Evolutionary conservation across 2,329 filamentous ascomycete genomes (phyloP).

Genomic region (Cercospora sojina): DNA sequence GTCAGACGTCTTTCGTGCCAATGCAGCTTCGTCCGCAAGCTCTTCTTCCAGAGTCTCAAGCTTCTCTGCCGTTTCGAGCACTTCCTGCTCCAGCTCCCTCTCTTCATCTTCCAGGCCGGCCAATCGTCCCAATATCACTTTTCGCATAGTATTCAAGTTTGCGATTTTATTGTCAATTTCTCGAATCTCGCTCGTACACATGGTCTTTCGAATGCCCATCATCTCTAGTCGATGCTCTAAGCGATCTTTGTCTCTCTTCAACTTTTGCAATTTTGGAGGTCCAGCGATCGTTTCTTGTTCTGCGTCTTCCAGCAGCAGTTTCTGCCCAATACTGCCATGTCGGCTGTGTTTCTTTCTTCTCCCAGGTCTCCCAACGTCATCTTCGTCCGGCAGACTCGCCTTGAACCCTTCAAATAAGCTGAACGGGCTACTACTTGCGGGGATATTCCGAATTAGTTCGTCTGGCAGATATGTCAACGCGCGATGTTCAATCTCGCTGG

Average conservation of each 20-base stretch:
- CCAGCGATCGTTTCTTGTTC: constrained; percentile 59
- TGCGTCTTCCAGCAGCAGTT: constrained; percentile 61
- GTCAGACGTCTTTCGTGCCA: constrained; percentile 42
- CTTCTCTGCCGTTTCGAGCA: constrained; percentile 60
- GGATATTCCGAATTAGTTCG: constrained; percentile 84
- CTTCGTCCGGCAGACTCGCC: constrained; percentile 75
- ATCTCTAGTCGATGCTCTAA: constrained; percentile 87
- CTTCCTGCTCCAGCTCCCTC: constrained; percentile 81
- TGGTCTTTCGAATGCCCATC: constrained; percentile 89
- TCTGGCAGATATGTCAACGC: constrained; percentile 86
- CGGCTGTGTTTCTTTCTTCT: constrained; percentile 67
- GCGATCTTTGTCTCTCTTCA: constrained; percentile 76
- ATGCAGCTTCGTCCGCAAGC: constrained; percentile 51
- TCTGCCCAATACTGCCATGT: constrained; percentile 71
- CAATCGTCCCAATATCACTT: constrained; percentile 83
- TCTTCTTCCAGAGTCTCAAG: constrained; percentile 64
- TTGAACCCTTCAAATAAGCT: constrained; percentile 97
- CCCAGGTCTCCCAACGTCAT: constrained; percentile 36
- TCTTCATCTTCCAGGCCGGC: constrained; percentile 89
- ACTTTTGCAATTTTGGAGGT: constrained; percentile 66
- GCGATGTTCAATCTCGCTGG: constrained; percentile 88
- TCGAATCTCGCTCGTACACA: constrained; percentile 92
- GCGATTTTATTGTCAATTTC: constrained; percentile 97
- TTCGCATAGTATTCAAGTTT: constrained; percentile 88
- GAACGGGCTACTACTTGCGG: constrained; percentile 80